A percentile compares a stretch with the other conserved stretches of the same genome.
phyloP scores from a whole-genome alignment of 1,284 basidiomycete species.

The Filobasidium uniguttulatum region DNA sequence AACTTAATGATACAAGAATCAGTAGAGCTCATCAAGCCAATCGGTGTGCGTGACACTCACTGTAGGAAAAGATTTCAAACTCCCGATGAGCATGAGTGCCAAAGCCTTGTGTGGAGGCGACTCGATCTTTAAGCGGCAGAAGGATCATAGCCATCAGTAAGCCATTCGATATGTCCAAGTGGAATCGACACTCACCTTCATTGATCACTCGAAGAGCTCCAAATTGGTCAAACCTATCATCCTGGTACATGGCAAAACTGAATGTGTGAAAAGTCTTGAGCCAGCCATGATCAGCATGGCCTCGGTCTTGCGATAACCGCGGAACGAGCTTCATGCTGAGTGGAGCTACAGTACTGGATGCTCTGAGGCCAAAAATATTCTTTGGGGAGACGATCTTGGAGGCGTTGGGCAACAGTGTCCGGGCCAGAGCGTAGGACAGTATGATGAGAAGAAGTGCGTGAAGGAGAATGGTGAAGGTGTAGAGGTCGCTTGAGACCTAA shows the following conservation, averaged over 20 bases:
- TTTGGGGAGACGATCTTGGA: no score
- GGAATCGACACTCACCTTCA: constrained; percentile 40
- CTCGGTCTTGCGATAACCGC: constrained; percentile 48
- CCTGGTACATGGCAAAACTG: constrained; percentile 62
- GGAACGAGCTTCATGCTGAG: constrained; percentile 10
- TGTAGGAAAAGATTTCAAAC: constrained; percentile 91
- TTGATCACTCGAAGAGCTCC: constrained; percentile 50
- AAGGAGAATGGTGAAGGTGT: neutral
- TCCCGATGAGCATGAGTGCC: constrained; percentile 70
- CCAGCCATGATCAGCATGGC: constrained; percentile 73
- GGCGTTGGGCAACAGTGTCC: no score
- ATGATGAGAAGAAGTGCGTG: neutral
- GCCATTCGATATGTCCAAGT: neutral
- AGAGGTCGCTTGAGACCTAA: neutral
- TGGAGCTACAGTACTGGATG: no score
- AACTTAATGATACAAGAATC: constrained; percentile 31
- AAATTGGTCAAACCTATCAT: constrained; percentile 34
- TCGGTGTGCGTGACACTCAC: constrained; percentile 37
- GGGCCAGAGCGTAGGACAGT: neutral
- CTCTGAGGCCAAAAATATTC: no score
- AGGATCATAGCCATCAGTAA: neutral
- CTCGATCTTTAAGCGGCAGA: constrained; percentile 45
- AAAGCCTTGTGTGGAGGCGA: constrained; percentile 63
- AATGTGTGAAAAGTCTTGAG: constrained; percentile 82
- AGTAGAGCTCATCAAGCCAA: neutral